Percentiles rank a stretch among this genome's conserved stretches.
Evolutionary conservation across 176 grass and related monocot genomes (phyloP).

Genomic region (Juncus inflexus): DNA sequence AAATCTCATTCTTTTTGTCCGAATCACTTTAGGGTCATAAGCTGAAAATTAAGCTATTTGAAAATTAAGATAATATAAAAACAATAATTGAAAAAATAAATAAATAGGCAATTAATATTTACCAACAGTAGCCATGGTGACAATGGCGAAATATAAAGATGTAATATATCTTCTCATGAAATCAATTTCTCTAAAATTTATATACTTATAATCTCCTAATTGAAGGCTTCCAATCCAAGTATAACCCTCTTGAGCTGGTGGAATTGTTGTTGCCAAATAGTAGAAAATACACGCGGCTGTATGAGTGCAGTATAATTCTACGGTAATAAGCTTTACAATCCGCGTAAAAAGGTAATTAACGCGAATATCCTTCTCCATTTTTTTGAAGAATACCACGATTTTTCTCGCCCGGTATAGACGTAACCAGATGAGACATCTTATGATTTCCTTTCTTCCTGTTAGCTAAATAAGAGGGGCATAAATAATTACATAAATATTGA

Average conservation of each 20-base stretch:
- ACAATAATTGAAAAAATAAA: not conserved
- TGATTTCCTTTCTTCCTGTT: conserved; percentile 48
- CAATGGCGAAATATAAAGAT: conserved; percentile 78
- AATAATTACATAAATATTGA: not conserved
- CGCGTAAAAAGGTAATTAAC: conserved; percentile 90
- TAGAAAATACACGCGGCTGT: conserved; percentile 84
- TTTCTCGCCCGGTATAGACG: conserved; percentile 58
- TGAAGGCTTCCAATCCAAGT: conserved; percentile 86
- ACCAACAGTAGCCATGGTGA: conserved; percentile 86
- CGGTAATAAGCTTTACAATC: conserved; percentile 76
- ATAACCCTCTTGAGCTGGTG: conserved; percentile 42
- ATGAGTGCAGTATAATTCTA: conserved; percentile 88
- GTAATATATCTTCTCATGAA: conserved; percentile 74
- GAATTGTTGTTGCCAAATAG: conserved; percentile 80
- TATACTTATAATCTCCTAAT: conserved; percentile 52
- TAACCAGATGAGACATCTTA: conserved; percentile 67
- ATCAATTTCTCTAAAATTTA: conserved; percentile 66
- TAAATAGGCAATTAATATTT: conserved; percentile 18
- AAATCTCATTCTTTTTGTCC: no score
- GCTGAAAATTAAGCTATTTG: no score
- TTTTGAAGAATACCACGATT: conserved; percentile 68
- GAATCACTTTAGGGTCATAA: no score
- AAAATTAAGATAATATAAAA: not conserved
- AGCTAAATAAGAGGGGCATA: conserved; percentile 24
- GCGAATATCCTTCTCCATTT: conserved; percentile 92